Base-by-base conservation (phyloP, 176 grass and related monocot species). In the Musa itinerans region DNA sequence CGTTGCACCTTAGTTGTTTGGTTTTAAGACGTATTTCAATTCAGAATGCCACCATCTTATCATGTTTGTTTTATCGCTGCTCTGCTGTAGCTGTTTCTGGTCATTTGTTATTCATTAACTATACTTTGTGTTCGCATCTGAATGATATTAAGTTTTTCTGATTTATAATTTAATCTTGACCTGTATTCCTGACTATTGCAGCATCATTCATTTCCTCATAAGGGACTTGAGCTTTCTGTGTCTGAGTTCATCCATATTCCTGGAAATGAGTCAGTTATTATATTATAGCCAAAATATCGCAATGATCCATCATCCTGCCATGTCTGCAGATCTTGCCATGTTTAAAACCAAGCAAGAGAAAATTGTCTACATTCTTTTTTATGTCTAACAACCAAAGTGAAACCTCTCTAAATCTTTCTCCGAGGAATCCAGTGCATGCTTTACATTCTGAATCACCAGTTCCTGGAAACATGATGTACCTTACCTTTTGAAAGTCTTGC, bases 351-450 rank as follows among this genome's bases (percentile, higher is more conserved):
- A 78, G 76, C 69, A 78, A 83, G 63, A 85, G 72, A 53, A 71
- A 72, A 53, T 92, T 95, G 91, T 78, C 96, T 76, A 86, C 85
- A 67, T 99, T 91, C 82, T 92, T 86, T 77, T 82, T 83, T 1
- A 92, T 76, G 76, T 86, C 91, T 21, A 79, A 82, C 24, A 78
- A 89, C 76, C 86, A 94, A 82, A 91, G 88, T 77, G 90, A 92
- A 66, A 74, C 87, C 1, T 23, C 20, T 49, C 84, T 86, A 83
- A 81, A 59, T 68, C 70, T 85, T 82, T 80, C 76, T 80, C 77
- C 79, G 55, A 52, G 76, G 63, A 82, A 81, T n/a, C 77, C 84
- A 55, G 86, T 59, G 54, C 87, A 76, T 77, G 26, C 70, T 66
- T 75, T 89, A n/a, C 94, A 95, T 81, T 81, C 86, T 13, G 76